phyloP scores from a whole-genome alignment of 2,329 filamentous ascomycete species.

The Neobulgaria alba region DNA sequence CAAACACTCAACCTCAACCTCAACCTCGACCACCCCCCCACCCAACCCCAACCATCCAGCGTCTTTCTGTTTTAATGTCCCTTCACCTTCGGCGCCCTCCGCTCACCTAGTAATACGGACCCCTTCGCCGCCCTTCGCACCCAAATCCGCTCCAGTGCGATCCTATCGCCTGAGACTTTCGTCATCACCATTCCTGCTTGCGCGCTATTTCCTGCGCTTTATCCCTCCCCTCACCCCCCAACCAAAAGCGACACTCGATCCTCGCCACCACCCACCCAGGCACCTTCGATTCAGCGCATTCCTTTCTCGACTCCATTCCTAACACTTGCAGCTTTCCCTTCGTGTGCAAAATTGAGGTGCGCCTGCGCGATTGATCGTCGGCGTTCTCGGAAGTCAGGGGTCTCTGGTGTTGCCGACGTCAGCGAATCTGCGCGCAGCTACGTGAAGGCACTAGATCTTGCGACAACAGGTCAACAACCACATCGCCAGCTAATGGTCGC shows the following conservation, averaged over 20 bases:
- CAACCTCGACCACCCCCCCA: background rate
- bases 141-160: background rate
- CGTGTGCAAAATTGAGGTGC: conserved; percentile 17
- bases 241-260: conserved; percentile 3
- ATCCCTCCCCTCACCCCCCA: conserved; percentile 1
- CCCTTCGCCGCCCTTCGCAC: background rate
- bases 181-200: conserved; percentile 5
- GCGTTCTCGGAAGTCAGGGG: conserved; percentile 5
- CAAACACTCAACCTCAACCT: background rate
- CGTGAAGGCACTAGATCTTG: background rate
- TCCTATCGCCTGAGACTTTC: conserved; percentile 1
- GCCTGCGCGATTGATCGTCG: conserved; percentile 6
- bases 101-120: background rate
- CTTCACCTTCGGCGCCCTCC: background rate
- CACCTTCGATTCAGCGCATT: conserved; percentile 19
- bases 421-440: conserved; percentile 4
- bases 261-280: conserved; percentile 17
- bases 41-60: background rate
- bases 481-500: background rate
- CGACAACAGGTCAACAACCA: conserved; percentile 2
- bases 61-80: conserved; percentile 1
- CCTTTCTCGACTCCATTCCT: conserved; percentile 16
- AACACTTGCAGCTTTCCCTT: conserved; percentile 17
- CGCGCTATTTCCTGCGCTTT: conserved; percentile 4
- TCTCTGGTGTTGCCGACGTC: conserved; percentile 10